Conservation (phyloP, 225 moss, liverwort and hornwort genomes). For the Polytrichum commune region DNA sequence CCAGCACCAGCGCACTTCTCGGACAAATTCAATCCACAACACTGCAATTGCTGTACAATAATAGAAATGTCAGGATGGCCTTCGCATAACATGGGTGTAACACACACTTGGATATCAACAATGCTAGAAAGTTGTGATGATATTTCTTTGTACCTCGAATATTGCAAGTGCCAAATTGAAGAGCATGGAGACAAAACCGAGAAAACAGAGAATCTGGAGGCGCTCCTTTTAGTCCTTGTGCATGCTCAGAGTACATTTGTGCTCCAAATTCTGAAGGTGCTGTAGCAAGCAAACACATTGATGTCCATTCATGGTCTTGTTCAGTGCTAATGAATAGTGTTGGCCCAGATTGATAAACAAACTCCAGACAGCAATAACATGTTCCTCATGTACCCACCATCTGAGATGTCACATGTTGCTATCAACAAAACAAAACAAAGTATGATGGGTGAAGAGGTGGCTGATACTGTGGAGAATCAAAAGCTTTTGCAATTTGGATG, state of each 20-base stretch:
- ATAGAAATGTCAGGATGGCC: not conserved
- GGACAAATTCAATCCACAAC: conserved; percentile 89
- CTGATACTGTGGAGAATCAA: too few relatives aligned
- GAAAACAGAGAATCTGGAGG: conserved; percentile 85
- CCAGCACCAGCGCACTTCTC: conserved; percentile 91
- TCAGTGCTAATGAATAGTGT: too few relatives aligned
- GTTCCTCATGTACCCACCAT: too few relatives aligned
- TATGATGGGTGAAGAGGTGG: too few relatives aligned
- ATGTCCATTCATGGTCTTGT: too few relatives aligned
- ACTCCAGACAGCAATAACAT: too few relatives aligned
- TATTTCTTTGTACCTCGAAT: conserved; percentile 63
- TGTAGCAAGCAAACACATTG: conserved; percentile 10
- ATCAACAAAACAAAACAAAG: too few relatives aligned
- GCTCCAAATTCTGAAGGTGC: conserved; percentile 26
- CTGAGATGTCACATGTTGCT: too few relatives aligned
- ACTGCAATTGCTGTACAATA: conserved; percentile 75
- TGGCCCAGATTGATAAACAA: too few relatives aligned
- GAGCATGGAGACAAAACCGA: conserved; percentile 85
- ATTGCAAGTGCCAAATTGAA: conserved; percentile 89
- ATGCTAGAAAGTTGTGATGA: not conserved
- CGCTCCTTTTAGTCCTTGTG: conserved; percentile 68
- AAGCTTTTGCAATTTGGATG: too few relatives aligned
- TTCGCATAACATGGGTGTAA: not conserved
- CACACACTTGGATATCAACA: not conserved
- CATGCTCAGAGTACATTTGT: conserved; percentile 19